Base-by-base conservation (phyloP, 345 rosid genomes). In the Populus ilicifolia region DNA sequence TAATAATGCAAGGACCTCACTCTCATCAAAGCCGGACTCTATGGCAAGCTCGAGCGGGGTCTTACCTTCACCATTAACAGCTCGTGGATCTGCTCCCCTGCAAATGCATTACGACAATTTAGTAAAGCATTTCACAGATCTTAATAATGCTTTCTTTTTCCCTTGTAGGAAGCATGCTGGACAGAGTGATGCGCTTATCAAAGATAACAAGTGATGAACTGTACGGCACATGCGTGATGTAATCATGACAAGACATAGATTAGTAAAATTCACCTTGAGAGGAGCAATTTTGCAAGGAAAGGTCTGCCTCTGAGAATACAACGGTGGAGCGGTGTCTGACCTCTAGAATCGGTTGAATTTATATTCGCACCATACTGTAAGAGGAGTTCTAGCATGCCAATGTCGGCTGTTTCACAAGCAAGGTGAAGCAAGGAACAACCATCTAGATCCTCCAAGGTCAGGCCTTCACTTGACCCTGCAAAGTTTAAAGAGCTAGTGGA, bases 321-420 rank as follows among this genome's bases (percentile, higher is more conserved):
- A 64, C 84, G 92, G 78, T 94, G 98, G 50, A 96, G 88, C 3
- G 98, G 98, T 14, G 85, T 89, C 71, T 89, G 93, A 77, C 98
- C 98, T 80, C 84, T 87, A 62, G 94, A 89, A 85, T 92, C 98
- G 27, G 80, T 80, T 44, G 91, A 86, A 80, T 94, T 92, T 79
- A 91, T 84, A 81, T 89, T 89, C 56, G 99, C 96, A 76, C 98
- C 98, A 67, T 94, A 96, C 77, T 96, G 99, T 46, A 96, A 84
- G 36, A 96, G 92, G 81, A 94, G 97, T 85, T 96, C 99, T 14
- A 94, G 83, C 99, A 96, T 94, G 77, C 99, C 98, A 54, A 96
- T 86, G 79, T 96, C 99, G 16, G 92, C 91, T 69, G 90, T 87
- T 87, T 94, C 97, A 88, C 98, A 96, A 69, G 99, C 98, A 65